These are phyloP conservation scores for Cicer bijugum DNA, from an alignment of 306 rosid species.

Conservation along the genomic window DNA sequence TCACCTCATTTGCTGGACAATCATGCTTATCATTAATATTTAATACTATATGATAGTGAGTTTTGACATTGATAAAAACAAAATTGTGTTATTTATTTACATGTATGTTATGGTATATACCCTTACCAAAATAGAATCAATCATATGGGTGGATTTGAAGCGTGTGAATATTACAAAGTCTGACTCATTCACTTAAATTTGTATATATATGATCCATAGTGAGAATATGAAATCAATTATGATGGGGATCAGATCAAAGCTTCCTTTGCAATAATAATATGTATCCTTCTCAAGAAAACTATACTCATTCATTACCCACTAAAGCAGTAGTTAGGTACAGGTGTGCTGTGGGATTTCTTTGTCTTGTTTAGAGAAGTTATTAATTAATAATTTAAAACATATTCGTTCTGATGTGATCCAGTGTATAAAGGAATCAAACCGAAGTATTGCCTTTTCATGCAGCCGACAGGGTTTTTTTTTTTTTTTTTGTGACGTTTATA, in stretches of 20 bases:
- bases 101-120: background rate
- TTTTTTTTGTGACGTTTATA: background rate
- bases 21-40: background rate
- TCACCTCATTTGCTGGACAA: constrained; percentile 34
- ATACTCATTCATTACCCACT: background rate
- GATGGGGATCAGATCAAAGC: constrained; percentile 38
- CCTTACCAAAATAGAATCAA: constrained; percentile 27
- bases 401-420: background rate
- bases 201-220: background rate
- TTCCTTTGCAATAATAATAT: constrained; percentile 39
- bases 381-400: constrained; percentile 5
- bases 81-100: background rate
- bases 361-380: constrained; percentile 6
- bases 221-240: constrained; percentile 45
- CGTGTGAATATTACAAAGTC: constrained; percentile 6
- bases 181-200: constrained; percentile 16
- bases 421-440: background rate
- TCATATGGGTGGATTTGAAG: background rate
- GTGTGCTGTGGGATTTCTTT: background rate
- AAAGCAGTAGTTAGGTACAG: constrained; percentile 34
- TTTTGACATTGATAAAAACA: background rate
- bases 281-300: constrained; percentile 40
- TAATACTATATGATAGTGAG: background rate
- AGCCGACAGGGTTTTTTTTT: background rate
- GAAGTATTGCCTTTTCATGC: constrained; percentile 13